Evolutionary conservation across 2,329 filamentous ascomycete species (phyloP).

Genomic region (Microdochium nivale): DNA sequence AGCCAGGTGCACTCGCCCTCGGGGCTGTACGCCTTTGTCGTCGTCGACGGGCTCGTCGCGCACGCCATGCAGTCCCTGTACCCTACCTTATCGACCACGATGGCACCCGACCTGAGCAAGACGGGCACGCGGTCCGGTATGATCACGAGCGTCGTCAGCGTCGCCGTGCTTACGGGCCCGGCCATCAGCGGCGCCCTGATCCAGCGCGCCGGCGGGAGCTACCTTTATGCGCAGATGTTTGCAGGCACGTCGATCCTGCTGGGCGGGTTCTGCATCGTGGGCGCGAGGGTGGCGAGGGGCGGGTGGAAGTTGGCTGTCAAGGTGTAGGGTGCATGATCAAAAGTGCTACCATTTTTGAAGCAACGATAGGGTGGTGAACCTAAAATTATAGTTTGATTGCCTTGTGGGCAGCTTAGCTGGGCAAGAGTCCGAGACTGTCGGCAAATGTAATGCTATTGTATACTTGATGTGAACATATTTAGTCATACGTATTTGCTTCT

Average conservation of each 20-base stretch:
- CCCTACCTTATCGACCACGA: conserved; percentile 32
- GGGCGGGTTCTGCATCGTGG: neutral
- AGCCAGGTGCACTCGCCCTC: conserved; percentile 29
- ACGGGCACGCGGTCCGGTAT: conserved; percentile 15
- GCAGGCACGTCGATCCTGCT: neutral
- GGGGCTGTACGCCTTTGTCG: conserved; percentile 34
- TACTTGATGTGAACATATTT: too few relatives aligned
- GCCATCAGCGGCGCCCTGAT: neutral
- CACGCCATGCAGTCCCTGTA: conserved; percentile 39
- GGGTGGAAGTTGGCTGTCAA: neutral
- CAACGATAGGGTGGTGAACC: too few relatives aligned
- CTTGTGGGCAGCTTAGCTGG: too few relatives aligned
- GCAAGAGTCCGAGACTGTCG: too few relatives aligned
- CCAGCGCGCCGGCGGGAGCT: neutral
- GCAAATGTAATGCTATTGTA: too few relatives aligned
- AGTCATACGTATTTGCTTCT: too few relatives aligned
- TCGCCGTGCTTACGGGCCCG: neutral
- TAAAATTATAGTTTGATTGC: too few relatives aligned
- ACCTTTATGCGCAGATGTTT: neutral
- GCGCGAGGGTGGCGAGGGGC: neutral
- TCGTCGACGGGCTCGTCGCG: conserved; percentile 36
- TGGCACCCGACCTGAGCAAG: conserved; percentile 11
- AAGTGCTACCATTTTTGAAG: too few relatives aligned
- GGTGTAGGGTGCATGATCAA: too few relatives aligned
- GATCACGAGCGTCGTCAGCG: conserved; percentile 10